Evolutionary conservation across 1,139 yeast genomes (phyloP), one percentile per base, ranked within the genome.

Genomic region (Saccharomyces pastorianus): DNA sequence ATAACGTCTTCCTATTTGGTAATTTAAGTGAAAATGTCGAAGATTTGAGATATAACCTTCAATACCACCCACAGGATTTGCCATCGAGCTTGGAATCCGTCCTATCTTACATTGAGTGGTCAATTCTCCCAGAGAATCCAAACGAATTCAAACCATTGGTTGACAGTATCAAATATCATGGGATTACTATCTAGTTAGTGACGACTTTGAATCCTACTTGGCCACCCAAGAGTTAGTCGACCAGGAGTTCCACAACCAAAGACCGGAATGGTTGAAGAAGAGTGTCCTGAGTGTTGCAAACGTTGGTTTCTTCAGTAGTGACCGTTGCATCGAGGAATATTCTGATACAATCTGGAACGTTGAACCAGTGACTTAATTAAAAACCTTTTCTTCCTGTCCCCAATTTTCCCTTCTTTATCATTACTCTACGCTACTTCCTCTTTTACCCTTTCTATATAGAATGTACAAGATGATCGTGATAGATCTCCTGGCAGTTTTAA

Each of bases 271-370:
- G 97, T 78, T 81, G 54, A 82, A 81, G 69, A 89, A 88, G 75
- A 76, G 85, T 50, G 86, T 90, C 58, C 72, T 77, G 59, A 82
- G 88, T 64, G 97, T 90, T 55, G 96, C 97, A 57, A 88, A 88
- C 70, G 87, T 88, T 86, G 98, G 97, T 9, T 91, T 88, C 80
- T 90, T 90, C 74, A 81, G 88, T 57, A 84, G 93, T 60, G 97
- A 90, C 71, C 80, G 97, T 71, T 89, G 96, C 70, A 85, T 90
- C 67, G 88, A 85, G 63, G 97, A 91, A 70, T 90, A 90, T 64
- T 96, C 97, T 38, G 96, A 88, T 64, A 82, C 85, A 60, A 89
- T 90, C 66, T 91, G 97, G 97, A 86, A 89, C 67, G 81, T 89
- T 59, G 96, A 88, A 73, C 93, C 96, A 14, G 71, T 81, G n/a